Evolutionary conservation across 768 basidiomycete genomes (phyloP).

Genomic region (Tulasnella calospora): DNA sequence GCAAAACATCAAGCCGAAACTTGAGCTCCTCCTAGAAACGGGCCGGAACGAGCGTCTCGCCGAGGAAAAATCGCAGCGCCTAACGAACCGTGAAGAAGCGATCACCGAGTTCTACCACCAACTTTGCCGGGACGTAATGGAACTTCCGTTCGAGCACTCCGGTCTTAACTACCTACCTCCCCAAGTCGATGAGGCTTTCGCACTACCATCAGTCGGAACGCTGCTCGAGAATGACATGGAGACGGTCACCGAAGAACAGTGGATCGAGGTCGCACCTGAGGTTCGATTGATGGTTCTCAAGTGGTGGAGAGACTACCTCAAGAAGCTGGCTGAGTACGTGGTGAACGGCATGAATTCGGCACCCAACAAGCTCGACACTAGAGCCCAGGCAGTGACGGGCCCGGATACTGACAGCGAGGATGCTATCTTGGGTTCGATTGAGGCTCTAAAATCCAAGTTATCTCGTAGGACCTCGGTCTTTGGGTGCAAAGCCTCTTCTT

Average conservation of each 20-base stretch:
- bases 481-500: neutral
- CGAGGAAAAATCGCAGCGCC: neutral
- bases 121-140: neutral
- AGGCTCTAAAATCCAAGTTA: neutral
- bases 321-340: neutral
- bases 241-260: neutral
- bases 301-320: neutral
- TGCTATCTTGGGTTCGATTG: neutral
- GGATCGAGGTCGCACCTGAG: neutral
- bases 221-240: neutral
- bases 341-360: neutral
- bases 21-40: neutral
- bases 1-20: neutral
- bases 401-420: neutral
- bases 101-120: neutral
- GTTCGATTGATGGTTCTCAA: neutral
- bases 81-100: neutral
- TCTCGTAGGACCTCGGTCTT: neutral
- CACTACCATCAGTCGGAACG: neutral
- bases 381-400: neutral
- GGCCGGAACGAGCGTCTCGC: neutral
- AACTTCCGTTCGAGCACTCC: neutral
- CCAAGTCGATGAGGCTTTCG: no score
- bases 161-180: neutral
- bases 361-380: neutral